phyloP scores from a whole-genome alignment of 106 monocot genomes.

The Dioscorea dumetorum region DNA sequence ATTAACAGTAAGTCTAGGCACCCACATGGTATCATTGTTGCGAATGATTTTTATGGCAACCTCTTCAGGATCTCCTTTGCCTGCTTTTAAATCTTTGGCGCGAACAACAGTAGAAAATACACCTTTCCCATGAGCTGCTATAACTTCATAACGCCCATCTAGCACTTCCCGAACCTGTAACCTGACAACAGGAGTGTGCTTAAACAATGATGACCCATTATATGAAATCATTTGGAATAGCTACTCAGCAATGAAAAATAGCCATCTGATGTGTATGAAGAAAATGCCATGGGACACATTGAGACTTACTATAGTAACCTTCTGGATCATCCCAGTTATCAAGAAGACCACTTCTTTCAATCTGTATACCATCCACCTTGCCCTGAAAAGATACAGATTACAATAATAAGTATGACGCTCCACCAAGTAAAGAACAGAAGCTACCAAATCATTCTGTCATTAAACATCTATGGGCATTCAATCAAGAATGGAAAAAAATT shows the following conservation, averaged over 20 bases:
- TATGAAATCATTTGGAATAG: too few species aligned
- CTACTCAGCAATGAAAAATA: too few species aligned
- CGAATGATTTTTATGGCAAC: conserved; percentile 99
- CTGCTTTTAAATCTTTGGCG: conserved; percentile 90
- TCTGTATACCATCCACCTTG: conserved; percentile 58
- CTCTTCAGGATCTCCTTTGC: conserved; percentile 76
- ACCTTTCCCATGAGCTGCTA: conserved; percentile 94
- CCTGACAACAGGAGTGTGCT: conserved; percentile 18
- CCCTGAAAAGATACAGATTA: conserved; percentile 35
- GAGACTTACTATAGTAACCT: conserved; percentile 91
- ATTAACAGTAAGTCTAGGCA: not conserved
- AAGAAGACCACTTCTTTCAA: conserved; percentile 69
- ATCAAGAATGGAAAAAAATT: too few species aligned
- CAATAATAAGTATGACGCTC: too few species aligned
- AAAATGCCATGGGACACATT: not conserved
- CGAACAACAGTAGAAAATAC: conserved; percentile 99
- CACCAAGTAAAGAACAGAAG: too few species aligned
- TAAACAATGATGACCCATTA: not conserved
- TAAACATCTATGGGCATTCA: too few species aligned
- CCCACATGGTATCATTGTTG: conserved; percentile 93
- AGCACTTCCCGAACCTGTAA: conserved; percentile 90
- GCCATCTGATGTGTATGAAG: not conserved
- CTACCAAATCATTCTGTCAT: too few species aligned
- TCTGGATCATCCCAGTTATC: conserved; percentile 99
- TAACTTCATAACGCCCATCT: conserved; percentile 94